Percentiles rank a stretch among this genome's conserved stretches.
phyloP scores from a whole-genome alignment of 2,329 filamentous ascomycete genomes.

The Arthroderma uncinatum region DNA sequence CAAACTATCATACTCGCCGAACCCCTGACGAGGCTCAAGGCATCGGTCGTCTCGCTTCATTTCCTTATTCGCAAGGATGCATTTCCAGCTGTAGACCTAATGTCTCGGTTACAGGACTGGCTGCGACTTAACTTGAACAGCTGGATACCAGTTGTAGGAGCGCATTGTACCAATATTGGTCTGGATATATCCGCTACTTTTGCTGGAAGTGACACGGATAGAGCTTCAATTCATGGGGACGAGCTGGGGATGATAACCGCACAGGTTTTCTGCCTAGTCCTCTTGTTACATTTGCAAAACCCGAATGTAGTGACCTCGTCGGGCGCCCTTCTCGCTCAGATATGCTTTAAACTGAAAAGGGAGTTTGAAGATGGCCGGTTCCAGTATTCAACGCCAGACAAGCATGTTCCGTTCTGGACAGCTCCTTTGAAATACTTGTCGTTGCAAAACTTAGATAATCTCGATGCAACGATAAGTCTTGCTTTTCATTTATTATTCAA shows the following conservation, averaged over 20 bases:
- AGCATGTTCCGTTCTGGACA: conserved; percentile 26
- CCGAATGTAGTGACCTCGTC: conserved; percentile 12
- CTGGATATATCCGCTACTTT: conserved; percentile 19
- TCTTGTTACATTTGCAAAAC: conserved; percentile 14
- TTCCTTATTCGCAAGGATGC: conserved; percentile 30
- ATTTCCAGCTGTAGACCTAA: conserved; percentile 23
- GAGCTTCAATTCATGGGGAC: conserved; percentile 10
- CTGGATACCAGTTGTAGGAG: conserved; percentile 26
- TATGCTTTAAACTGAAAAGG: conserved; percentile 13
- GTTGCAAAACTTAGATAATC: conserved; percentile 26
- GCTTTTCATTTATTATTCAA: conserved; percentile 29
- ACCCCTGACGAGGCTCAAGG: conserved; percentile 30
- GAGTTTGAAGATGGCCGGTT: conserved; percentile 5
- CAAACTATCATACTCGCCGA: conserved; percentile 31
- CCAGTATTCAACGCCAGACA: neutral
- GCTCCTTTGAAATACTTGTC: conserved; percentile 27
- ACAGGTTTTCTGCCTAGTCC: conserved; percentile 13
- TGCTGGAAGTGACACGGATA: conserved; percentile 7
- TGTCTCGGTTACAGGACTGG: conserved; percentile 25
- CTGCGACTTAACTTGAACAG: conserved; percentile 22
- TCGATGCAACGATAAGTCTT: conserved; percentile 29
- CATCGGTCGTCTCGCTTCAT: conserved; percentile 28
- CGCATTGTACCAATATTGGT: conserved; percentile 24
- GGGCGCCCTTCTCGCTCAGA: conserved; percentile 13
- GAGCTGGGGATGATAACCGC: conserved; percentile 18